phyloP scores from a whole-genome alignment of 164 flowering plant species.

The Nymphaea thermarum region DNA sequence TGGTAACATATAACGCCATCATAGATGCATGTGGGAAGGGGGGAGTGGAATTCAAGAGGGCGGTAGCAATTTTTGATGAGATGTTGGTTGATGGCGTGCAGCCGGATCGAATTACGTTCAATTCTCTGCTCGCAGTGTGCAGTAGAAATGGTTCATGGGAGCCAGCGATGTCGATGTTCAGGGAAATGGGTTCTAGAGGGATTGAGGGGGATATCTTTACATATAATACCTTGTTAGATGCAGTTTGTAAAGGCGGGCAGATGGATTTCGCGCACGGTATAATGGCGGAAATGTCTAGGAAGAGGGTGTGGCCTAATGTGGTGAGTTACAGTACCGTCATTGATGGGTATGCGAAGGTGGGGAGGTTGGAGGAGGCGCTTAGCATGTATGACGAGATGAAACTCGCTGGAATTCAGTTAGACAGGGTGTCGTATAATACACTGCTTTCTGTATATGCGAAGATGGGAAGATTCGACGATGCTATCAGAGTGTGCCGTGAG shows the following conservation, averaged over 20 bases:
- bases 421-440: slow-evolving; percentile 81
- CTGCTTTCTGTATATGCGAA: slow-evolving; percentile 68
- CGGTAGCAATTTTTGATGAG: slow-evolving; percentile 52
- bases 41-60: slow-evolving; percentile 58
- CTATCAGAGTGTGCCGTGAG: slow-evolving; percentile 55
- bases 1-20: slow-evolving; percentile 89
- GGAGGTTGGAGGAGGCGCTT: slow-evolving; percentile 73
- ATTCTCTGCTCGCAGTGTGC: slow-evolving; percentile 89
- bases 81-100: slow-evolving; percentile 63
- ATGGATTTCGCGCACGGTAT: slow-evolving; percentile 73
- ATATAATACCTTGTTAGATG: slow-evolving; percentile 83
- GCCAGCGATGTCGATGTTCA: slow-evolving; percentile 47
- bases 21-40: slow-evolving; percentile 98
- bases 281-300: slow-evolving; percentile 70
- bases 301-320: slow-evolving; percentile 67
- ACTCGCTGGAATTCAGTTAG: slow-evolving; percentile 46
- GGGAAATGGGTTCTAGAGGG: slow-evolving; percentile 68
- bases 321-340: slow-evolving; percentile 91
- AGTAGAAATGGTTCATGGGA: slow-evolving; percentile 85
- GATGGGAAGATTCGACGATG: slow-evolving; percentile 82
- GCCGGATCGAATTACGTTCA: slow-evolving; percentile 88
- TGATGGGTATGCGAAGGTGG: slow-evolving; percentile 86
- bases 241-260: slow-evolving; percentile 81
- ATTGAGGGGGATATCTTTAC: slow-evolving; percentile 82
- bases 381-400: slow-evolving; percentile 72